Evolutionary conservation across 2,329 filamentous ascomycete species (phyloP).

Genomic region (Diaporthe sp.): DNA sequence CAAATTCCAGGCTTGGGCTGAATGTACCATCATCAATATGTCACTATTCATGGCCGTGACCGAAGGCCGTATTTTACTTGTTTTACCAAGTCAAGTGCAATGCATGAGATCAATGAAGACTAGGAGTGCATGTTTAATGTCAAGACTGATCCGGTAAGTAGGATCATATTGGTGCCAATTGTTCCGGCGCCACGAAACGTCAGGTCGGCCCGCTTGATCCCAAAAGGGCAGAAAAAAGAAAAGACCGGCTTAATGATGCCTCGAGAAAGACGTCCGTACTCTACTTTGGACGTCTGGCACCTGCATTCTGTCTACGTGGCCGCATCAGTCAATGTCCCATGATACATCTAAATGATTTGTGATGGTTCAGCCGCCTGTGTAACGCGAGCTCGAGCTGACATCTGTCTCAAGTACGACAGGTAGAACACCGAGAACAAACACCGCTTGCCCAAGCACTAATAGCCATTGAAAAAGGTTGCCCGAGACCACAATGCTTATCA

Average conservation of each 20-base stretch:
- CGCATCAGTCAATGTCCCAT: too few species aligned
- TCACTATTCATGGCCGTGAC: background rate
- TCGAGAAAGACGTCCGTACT: too few species aligned
- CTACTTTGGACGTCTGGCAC: too few species aligned
- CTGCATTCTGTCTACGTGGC: background rate
- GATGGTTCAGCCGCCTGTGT: conserved; percentile 14
- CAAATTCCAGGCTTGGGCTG: background rate
- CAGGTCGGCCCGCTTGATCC: too few species aligned
- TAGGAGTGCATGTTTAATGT: background rate
- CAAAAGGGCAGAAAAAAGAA: background rate
- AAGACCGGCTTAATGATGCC: background rate
- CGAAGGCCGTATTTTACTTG: background rate
- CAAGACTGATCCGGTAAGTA: background rate
- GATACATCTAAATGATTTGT: background rate
- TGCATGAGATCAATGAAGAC: too few species aligned
- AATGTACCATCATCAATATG: background rate
- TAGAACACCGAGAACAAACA: background rate
- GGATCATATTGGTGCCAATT: background rate
- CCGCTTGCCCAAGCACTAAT: background rate
- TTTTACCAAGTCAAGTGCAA: background rate
- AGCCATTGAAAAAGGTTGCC: conserved; percentile 3
- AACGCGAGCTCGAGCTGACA: background rate
- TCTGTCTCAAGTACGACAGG: conserved; percentile 13
- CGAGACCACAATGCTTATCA: background rate
- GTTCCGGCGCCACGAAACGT: background rate